Evolutionary conservation across 2,329 filamentous ascomycete genomes (phyloP).

Genomic region (Xylaria digitata): DNA sequence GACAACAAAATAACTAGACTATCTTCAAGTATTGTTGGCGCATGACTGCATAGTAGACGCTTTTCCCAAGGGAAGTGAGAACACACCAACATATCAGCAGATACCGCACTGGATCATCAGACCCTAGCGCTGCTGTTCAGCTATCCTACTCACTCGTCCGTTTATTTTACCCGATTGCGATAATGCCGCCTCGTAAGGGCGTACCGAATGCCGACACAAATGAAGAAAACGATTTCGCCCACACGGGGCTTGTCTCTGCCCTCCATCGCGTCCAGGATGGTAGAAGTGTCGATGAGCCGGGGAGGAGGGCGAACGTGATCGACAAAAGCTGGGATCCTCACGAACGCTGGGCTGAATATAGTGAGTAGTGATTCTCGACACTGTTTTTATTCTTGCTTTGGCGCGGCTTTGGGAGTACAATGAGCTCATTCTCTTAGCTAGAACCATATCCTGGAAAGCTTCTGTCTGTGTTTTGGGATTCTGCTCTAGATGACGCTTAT

Average conservation of each 20-base stretch:
- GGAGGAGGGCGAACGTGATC: background rate
- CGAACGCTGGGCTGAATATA: background rate
- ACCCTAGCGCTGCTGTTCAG: background rate
- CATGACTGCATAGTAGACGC: background rate
- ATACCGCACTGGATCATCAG: too few relatives aligned
- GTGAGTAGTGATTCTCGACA: too few relatives aligned
- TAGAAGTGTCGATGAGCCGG: background rate
- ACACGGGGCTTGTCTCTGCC: background rate
- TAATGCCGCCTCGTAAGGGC: background rate
- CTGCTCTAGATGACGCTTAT: too few relatives aligned
- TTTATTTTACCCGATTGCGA: background rate
- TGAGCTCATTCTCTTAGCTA: too few relatives aligned
- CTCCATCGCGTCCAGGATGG: background rate
- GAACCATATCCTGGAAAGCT: too few relatives aligned
- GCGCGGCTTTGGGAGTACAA: too few relatives aligned
- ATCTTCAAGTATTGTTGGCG: background rate
- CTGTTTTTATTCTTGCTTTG: too few relatives aligned
- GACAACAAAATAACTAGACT: background rate
- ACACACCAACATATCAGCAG: background rate
- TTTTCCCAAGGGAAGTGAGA: background rate
- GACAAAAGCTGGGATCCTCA: background rate
- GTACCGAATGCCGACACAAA: too few relatives aligned
- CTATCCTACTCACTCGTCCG: background rate
- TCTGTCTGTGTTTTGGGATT: too few relatives aligned
- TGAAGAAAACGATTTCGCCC: background rate